These are phyloP conservation scores for Rhynchospora breviuscula DNA, from an alignment of 176 grass and related monocot species.

Conservation along the genomic window DNA sequence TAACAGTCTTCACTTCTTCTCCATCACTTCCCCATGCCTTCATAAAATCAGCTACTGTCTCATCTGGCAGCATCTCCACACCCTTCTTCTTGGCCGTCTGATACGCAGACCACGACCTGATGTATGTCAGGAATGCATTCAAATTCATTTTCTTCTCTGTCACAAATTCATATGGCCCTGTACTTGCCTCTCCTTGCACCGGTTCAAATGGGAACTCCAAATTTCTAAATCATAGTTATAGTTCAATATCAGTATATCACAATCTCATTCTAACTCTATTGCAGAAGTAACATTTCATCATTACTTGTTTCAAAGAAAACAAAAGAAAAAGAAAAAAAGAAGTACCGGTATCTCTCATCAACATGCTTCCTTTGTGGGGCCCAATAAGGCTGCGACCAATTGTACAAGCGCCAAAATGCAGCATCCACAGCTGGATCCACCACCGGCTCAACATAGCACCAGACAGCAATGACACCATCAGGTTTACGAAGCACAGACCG, in stretches of 20 bases:
- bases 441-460: slow-evolving; percentile 77
- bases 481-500: slow-evolving; percentile 37
- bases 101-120: slow-evolving; percentile 83
- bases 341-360: slow-evolving; percentile 55
- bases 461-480: slow-evolving; percentile 60
- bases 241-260: background rate
- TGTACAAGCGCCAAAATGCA: slow-evolving; percentile 55
- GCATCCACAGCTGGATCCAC: slow-evolving; percentile 53
- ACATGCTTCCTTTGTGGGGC: slow-evolving; percentile 46
- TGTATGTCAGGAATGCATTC: slow-evolving; percentile 44
- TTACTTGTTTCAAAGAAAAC: background rate
- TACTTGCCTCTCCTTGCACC: slow-evolving; percentile 37
- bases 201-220: slow-evolving; percentile 60
- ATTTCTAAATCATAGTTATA: background rate
- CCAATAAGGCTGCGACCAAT: slow-evolving; percentile 45
- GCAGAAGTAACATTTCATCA: background rate
- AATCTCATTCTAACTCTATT: too few species aligned
- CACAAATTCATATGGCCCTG: slow-evolving; percentile 57
- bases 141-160: slow-evolving; percentile 42
- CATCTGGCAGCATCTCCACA: slow-evolving; percentile 47
- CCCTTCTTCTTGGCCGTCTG: slow-evolving; percentile 66
- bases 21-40: slow-evolving; percentile 43
- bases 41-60: slow-evolving; percentile 26
- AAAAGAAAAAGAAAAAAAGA: background rate
- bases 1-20: slow-evolving; percentile 38